Evolutionary conservation across 1,284 basidiomycete genomes (phyloP), one percentile per base, ranked within the genome.

Genomic region (Apiotrichum porosum): DNA sequence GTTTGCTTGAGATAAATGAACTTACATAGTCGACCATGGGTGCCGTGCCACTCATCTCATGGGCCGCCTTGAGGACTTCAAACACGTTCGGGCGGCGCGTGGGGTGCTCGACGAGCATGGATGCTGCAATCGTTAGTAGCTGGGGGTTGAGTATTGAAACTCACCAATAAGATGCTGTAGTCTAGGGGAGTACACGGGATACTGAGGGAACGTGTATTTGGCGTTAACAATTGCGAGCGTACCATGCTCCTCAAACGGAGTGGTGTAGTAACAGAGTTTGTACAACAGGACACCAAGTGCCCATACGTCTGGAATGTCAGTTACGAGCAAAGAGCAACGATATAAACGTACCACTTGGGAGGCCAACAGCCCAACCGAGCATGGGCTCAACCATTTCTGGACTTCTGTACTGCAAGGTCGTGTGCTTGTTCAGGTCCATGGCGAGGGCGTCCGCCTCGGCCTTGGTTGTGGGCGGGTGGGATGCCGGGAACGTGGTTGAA

Each of bases 211-310:
- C 63, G 85, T 86, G 73, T 97, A 99, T 66, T 94, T 91, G 24
- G 92, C 94, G 63, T 97, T 95, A 52, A 97, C 79, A 55, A 98
- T 98, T 0, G 95, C 95, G 41, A 98, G 76, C 0, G 92, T 88
- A 0, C 94, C 94, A 60, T 95, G 90, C 63, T 94, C 94, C 74
- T 92, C 95, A 58, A 97, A 97, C 0, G 95, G 95, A 0, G 95
- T 99, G 0, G 94, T 99, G 73, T 99, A 98, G 74, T 97, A 99
- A 74, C 95, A 98, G 8, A 81, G 78, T 72, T 88, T 88, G 76
- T 88, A 88, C 10, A 88, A 76, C 15, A 88, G 70, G 18, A 86
- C 84, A 26, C 85, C 85, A 21, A 88, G 75, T 0, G 85, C 85
- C 85, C 85, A 87, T 2, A 87, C 80, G 61, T 86, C 84, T 78